Percentiles rank a stretch among this genome's conserved stretches.
phyloP scores from a whole-genome alignment of 2,329 filamentous ascomycete species.

The Xylaria arbuscula region DNA sequence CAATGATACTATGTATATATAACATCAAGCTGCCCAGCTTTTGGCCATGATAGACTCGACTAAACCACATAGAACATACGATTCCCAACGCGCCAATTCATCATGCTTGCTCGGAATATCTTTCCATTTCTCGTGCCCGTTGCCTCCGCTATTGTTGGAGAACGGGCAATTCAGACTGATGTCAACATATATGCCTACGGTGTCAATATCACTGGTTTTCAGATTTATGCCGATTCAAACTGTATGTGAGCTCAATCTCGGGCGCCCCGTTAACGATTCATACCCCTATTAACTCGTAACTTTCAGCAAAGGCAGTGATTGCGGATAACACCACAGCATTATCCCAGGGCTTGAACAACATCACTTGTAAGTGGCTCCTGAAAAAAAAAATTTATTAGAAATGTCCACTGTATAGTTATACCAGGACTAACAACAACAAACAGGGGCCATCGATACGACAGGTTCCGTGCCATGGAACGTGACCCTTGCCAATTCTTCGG shows the following conservation, averaged over 20 bases:
- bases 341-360: conserved; percentile 9
- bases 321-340: conserved; percentile 15
- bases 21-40: neutral
- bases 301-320: conserved; percentile 9
- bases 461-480: conserved; percentile 17
- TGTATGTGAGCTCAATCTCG: conserved; percentile 8
- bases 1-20: conserved; percentile 8
- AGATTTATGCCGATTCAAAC: conserved; percentile 6
- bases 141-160: conserved; percentile 6
- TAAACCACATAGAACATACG: conserved; percentile 3
- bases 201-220: conserved; percentile 17
- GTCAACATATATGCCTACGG: conserved; percentile 20
- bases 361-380: conserved; percentile 18
- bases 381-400: neutral
- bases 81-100: neutral
- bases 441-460: conserved; percentile 17
- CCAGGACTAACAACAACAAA: neutral
- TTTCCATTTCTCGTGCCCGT: conserved; percentile 10
- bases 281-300: neutral
- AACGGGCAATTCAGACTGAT: conserved; percentile 3
- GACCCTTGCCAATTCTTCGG: conserved; percentile 6
- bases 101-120: conserved; percentile 14
- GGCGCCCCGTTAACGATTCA: neutral
- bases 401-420: neutral
- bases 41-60: neutral